These are phyloP conservation scores for Ehretia macrophylla DNA, from an alignment of 257 asterid species.

Conservation along the genomic window DNA sequence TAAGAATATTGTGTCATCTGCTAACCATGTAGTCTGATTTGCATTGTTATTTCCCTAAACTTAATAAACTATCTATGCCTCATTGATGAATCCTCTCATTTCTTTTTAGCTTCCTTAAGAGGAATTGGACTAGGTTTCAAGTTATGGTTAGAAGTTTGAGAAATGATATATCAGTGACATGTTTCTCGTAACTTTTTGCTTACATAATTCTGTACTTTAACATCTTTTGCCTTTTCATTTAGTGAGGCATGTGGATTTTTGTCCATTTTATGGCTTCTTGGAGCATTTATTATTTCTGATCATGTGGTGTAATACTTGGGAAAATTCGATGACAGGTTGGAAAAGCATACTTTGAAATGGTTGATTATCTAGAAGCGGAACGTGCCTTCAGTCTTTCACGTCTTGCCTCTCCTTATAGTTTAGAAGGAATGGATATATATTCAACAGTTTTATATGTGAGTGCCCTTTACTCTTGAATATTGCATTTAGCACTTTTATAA, in stretches of 20 bases:
- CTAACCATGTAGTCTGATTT: no score
- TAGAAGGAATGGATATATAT: constrained; percentile 94
- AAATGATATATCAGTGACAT: not conserved
- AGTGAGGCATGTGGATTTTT: not conserved
- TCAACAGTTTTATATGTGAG: constrained; percentile 94
- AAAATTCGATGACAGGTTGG: constrained; percentile 61
- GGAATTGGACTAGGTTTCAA: no score
- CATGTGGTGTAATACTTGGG: constrained; percentile 5
- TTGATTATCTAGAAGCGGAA: constrained; percentile 93
- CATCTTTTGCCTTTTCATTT: constrained; percentile 3
- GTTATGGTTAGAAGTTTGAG: no score
- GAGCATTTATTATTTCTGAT: not conserved
- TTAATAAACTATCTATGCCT: no score
- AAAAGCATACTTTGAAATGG: constrained; percentile 83
- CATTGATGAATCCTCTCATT: no score
- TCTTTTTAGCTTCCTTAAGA: no score
- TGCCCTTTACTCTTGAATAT: constrained; percentile 19
- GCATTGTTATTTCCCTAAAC: no score
- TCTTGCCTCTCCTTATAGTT: constrained; percentile 68
- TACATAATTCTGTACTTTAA: no score
- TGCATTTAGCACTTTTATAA: no score
- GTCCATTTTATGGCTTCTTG: not conserved
- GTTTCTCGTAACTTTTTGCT: not conserved
- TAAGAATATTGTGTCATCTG: no score
- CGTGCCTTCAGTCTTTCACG: constrained; percentile 88